These are phyloP conservation scores for Leishmania tarentolae DNA, from an alignment of 208 protist genomes.

Conservation along the genomic window DNA sequence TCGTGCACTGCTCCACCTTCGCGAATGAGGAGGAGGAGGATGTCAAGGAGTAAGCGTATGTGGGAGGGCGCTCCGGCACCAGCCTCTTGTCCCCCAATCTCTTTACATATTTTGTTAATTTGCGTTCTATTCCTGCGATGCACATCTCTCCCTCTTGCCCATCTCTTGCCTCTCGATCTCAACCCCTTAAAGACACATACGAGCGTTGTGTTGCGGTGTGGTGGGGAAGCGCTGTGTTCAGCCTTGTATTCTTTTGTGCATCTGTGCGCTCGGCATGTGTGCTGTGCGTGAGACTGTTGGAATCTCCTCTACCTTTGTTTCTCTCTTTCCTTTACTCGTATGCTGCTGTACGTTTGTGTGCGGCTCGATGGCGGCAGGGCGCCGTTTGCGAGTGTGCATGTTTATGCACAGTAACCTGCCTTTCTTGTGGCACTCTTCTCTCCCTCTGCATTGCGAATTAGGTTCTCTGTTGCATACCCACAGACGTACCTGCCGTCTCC, in stretches of 20 bases:
- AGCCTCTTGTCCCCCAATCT: neutral
- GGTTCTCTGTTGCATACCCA: too few relatives aligned
- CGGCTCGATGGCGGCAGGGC: neutral
- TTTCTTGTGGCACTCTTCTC: neutral
- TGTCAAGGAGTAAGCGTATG: neutral
- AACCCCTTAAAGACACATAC: neutral
- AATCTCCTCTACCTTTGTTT: neutral
- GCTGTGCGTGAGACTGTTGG: neutral
- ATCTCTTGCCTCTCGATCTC: neutral
- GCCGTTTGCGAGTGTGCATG: neutral
- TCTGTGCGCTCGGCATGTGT: neutral
- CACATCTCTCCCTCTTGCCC: neutral
- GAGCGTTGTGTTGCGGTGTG: neutral
- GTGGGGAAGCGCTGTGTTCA: neutral
- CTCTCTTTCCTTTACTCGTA: neutral
- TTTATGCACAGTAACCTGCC: neutral
- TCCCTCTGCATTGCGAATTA: neutral
- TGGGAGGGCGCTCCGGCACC: neutral
- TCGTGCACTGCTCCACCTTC: neutral
- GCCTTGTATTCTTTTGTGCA: neutral
- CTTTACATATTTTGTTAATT: neutral
- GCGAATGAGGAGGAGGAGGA: neutral
- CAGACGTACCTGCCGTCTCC: neutral
- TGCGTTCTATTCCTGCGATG: neutral
- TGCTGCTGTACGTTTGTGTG: neutral